These are phyloP conservation scores for Aspergillus carlsbadensis DNA, from an alignment of 495 filamentous ascomycete genomes.

Conservation along the genomic window DNA sequence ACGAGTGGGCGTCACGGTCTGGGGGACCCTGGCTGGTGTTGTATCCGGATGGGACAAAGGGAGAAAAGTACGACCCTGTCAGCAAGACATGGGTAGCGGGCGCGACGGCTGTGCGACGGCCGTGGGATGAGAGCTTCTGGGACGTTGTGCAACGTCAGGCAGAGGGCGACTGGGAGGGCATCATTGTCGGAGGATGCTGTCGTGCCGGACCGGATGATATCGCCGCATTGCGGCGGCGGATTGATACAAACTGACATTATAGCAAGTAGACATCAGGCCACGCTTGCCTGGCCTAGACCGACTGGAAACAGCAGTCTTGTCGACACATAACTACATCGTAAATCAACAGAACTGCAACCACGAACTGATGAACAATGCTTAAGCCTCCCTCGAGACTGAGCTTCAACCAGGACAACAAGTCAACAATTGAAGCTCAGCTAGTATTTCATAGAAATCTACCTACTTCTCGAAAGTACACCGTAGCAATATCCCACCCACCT, in stretches of 20 bases:
- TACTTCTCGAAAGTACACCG: no score
- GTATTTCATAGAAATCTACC: no score
- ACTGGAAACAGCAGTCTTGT: no score
- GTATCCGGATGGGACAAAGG: conserved; percentile 69
- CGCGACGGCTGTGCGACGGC: conserved; percentile 4
- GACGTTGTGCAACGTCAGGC: conserved; percentile 13
- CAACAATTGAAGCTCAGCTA: no score
- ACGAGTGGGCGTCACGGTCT: conserved; percentile 24
- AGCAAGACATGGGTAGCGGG: conserved; percentile 54
- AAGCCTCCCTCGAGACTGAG: no score
- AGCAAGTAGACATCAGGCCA: no score
- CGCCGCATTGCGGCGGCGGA: conserved; percentile 11
- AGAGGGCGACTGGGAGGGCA: conserved; percentile 17
- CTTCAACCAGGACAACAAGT: no score
- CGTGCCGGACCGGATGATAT: conserved; percentile 19
- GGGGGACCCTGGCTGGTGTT: conserved; percentile 52
- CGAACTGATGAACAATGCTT: no score
- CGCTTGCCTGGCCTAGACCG: no score
- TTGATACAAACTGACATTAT: conserved; percentile 5
- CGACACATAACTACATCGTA: no score
- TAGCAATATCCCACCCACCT: no score
- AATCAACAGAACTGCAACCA: no score
- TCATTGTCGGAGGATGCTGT: conserved; percentile 23
- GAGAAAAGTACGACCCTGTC: conserved; percentile 61
- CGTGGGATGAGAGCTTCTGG: conserved; percentile 26